phyloP scores from a whole-genome alignment of 176 grass and related monocot genomes.

The Alopecurus myosuroides region DNA sequence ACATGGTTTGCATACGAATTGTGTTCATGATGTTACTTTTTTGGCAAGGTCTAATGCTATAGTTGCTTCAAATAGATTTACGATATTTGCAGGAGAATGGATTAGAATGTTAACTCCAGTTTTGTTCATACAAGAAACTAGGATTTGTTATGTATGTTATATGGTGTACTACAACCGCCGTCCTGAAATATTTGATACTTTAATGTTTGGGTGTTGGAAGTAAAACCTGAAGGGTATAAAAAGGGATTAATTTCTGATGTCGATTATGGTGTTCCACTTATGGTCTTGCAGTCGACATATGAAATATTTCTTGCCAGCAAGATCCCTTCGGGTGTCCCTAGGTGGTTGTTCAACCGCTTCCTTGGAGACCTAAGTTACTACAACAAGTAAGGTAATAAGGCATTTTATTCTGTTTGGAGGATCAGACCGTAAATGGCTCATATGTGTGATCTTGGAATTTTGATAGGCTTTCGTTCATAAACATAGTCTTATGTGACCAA shows the following conservation, averaged over 20 bases:
- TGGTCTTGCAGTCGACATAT: conserved; percentile 60
- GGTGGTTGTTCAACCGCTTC: conserved; percentile 47
- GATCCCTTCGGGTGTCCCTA: conserved; percentile 53
- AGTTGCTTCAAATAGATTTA: conserved; percentile 64
- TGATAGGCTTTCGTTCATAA: conserved; percentile 8
- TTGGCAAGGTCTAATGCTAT: conserved; percentile 53
- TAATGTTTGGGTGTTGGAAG: not conserved
- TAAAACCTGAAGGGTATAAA: conserved; percentile 41
- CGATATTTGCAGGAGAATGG: conserved; percentile 69
- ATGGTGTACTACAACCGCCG: not conserved
- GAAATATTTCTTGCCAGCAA: conserved; percentile 53
- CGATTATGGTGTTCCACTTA: conserved; percentile 54
- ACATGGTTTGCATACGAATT: conserved; percentile 74
- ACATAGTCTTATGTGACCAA: too few relatives aligned
- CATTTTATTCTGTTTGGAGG: not conserved
- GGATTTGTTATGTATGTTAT: conserved; percentile 19
- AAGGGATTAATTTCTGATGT: conserved; percentile 62
- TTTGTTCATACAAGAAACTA: conserved; percentile 62
- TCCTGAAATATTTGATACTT: not conserved
- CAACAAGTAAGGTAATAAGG: not conserved
- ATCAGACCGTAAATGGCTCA: not conserved
- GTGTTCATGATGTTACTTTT: conserved; percentile 53
- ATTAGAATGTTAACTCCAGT: conserved; percentile 76
- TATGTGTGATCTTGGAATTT: not conserved
- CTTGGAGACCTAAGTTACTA: not conserved